These are phyloP conservation scores for Wickerhamomyces pijperi DNA, from an alignment of 805 yeast species.

Conservation along the genomic window DNA sequence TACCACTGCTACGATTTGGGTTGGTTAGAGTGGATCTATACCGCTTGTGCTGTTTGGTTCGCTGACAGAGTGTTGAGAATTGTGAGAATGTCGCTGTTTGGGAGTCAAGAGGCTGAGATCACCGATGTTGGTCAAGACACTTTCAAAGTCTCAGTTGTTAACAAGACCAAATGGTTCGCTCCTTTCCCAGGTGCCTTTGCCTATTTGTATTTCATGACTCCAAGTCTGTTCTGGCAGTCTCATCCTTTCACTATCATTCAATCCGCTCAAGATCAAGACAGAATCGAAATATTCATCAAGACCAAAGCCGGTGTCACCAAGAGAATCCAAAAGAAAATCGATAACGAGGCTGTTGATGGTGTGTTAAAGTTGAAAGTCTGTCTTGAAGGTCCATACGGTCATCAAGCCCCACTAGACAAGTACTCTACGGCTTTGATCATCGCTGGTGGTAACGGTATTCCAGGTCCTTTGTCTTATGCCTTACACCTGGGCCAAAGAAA, in stretches of 20 bases:
- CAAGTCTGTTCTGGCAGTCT: slow-evolving; percentile 51
- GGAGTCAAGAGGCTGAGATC: slow-evolving; percentile 14
- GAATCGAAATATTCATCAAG: slow-evolving; percentile 33
- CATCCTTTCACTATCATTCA: slow-evolving; percentile 61
- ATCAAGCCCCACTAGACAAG: slow-evolving; percentile 24
- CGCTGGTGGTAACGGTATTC: slow-evolving; percentile 45
- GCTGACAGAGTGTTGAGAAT: slow-evolving; percentile 39
- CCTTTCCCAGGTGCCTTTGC: slow-evolving; percentile 46
- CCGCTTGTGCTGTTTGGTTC: slow-evolving; percentile 16
- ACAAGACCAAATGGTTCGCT: slow-evolving; percentile 35
- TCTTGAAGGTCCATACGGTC: slow-evolving; percentile 59
- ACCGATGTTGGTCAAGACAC: slow-evolving; percentile 27
- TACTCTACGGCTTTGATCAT: slow-evolving; percentile 29
- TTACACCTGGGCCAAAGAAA: slow-evolving; percentile 15
- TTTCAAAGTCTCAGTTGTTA: slow-evolving; percentile 28
- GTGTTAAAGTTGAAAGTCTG: slow-evolving; percentile 25
- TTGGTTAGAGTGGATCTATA: slow-evolving; percentile 42
- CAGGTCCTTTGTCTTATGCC: slow-evolving; percentile 37
- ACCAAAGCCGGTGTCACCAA: slow-evolving; percentile 50
- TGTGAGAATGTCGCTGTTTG: slow-evolving; percentile 20
- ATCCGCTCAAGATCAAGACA: slow-evolving; percentile 25
- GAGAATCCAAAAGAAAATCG: slow-evolving; percentile 23
- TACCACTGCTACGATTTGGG: slow-evolving; percentile 43
- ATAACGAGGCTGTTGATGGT: slow-evolving; percentile 17
- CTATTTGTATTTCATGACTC: slow-evolving; percentile 44